These are phyloP conservation scores for Neospermospora avenae DNA, from an alignment of 2,329 filamentous ascomycete species.

Conservation along the genomic window DNA sequence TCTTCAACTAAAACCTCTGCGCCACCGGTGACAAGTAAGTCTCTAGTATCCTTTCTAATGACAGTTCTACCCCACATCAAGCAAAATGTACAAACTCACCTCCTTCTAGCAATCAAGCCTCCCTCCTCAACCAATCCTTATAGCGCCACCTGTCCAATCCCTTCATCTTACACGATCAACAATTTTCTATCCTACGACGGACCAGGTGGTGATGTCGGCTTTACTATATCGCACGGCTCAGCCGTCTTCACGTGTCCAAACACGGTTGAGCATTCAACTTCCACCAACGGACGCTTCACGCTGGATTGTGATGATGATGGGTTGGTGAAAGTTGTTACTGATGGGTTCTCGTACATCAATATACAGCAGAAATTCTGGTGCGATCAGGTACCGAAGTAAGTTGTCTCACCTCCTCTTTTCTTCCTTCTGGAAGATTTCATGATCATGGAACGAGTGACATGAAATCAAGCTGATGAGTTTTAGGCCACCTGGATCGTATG, in stretches of 20 bases:
- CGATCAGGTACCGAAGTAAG: neutral
- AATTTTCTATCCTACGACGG: constrained; percentile 6
- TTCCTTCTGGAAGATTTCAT: no score
- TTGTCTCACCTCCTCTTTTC: neutral
- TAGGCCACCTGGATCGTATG: neutral
- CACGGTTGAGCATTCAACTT: neutral
- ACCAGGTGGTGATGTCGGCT: constrained; percentile 1
- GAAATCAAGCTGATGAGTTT: neutral
- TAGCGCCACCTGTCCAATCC: neutral
- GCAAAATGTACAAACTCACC: neutral
- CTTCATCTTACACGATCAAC: constrained; percentile 2
- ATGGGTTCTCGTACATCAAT: constrained; percentile 2
- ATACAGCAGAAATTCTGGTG: constrained; percentile 1
- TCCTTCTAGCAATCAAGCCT: neutral
- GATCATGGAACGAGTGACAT: no score
- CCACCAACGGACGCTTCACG: neutral
- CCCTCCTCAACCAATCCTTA: constrained; percentile 1
- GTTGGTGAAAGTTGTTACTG: neutral
- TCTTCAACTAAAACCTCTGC: neutral
- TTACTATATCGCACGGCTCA: neutral
- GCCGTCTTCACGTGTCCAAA: constrained; percentile 1
- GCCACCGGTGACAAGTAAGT: neutral
- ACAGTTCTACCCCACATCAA: neutral
- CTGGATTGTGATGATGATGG: constrained; percentile 3
- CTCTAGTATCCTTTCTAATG: neutral